A percentile compares a stretch with the other conserved stretches of the same genome.
phyloP scores from a whole-genome alignment of 164 flowering plant genomes.

The Tetracentron sinense region DNA sequence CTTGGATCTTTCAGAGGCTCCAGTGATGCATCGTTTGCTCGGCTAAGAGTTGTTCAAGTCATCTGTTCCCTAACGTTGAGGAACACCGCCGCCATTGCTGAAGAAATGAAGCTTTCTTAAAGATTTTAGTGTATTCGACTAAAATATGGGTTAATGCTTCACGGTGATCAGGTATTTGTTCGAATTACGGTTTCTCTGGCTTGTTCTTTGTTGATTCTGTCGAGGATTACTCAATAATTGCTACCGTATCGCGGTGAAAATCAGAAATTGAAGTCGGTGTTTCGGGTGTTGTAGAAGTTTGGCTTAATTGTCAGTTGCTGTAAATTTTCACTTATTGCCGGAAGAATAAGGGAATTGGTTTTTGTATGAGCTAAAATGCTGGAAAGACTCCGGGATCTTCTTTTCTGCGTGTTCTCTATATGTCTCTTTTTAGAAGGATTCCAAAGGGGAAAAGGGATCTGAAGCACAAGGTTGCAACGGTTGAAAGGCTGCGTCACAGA shows the following conservation, averaged over 20 bases:
- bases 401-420: no score
- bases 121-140: neutral
- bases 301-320: no score
- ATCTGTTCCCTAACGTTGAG: no score
- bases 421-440: no score
- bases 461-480: constrained; percentile 2
- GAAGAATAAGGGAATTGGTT: neutral
- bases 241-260: neutral
- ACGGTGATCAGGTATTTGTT: no score
- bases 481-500: constrained; percentile 12
- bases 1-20: neutral
- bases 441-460: no score
- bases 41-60: neutral
- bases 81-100: neutral
- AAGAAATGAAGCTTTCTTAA: no score
- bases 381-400: neutral
- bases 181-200: neutral
- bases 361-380: neutral
- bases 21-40: neutral
- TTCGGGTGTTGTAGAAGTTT: neutral
- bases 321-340: neutral
- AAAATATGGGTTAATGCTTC: no score
- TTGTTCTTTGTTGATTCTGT: neutral
- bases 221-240: neutral
- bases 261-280: no score